These are phyloP conservation scores for Lanmaoa pseudosensibilis DNA, from an alignment of 768 basidiomycete species.

Conservation along the genomic window DNA sequence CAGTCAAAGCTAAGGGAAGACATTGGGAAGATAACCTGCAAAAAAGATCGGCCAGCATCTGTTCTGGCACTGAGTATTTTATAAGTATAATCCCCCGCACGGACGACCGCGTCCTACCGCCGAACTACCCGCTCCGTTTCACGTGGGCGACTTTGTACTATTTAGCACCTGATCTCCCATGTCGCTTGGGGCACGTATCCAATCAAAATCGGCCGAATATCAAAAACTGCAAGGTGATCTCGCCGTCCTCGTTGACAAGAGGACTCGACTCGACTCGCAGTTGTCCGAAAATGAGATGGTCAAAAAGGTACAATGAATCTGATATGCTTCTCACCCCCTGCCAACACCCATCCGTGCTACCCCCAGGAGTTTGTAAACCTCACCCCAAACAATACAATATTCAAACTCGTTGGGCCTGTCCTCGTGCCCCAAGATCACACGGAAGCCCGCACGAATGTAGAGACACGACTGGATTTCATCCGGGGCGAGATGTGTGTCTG, in stretches of 20 bases:
- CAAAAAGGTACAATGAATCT: slow-evolving; percentile 64
- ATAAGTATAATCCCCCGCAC: neutral
- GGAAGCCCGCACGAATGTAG: slow-evolving; percentile 86
- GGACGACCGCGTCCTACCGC: slow-evolving; percentile 9
- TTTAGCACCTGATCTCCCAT: slow-evolving; percentile 33
- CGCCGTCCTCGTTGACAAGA: slow-evolving; percentile 68
- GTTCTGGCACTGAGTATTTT: neutral
- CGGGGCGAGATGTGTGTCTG: slow-evolving; percentile 74
- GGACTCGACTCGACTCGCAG: slow-evolving; percentile 88
- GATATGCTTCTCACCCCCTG: slow-evolving; percentile 4
- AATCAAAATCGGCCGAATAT: slow-evolving; percentile 70
- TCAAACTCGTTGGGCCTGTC: slow-evolving; percentile 89
- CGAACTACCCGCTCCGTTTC: neutral
- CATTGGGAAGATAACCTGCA: slow-evolving; percentile 17
- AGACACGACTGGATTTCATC: slow-evolving; percentile 90
- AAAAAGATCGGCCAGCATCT: neutral
- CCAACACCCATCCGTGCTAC: neutral
- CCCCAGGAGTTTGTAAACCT: slow-evolving; percentile 78
- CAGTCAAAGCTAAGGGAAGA: slow-evolving; percentile 46
- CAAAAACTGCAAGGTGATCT: slow-evolving; percentile 81
- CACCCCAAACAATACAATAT: slow-evolving; percentile 75
- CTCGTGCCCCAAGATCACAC: slow-evolving; percentile 85
- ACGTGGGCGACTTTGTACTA: slow-evolving; percentile 10
- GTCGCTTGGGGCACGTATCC: slow-evolving; percentile 61
- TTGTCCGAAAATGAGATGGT: slow-evolving; percentile 90